Base-by-base conservation (phyloP, 1,284 basidiomycete species). In the Spongiforma sp. region DNA sequence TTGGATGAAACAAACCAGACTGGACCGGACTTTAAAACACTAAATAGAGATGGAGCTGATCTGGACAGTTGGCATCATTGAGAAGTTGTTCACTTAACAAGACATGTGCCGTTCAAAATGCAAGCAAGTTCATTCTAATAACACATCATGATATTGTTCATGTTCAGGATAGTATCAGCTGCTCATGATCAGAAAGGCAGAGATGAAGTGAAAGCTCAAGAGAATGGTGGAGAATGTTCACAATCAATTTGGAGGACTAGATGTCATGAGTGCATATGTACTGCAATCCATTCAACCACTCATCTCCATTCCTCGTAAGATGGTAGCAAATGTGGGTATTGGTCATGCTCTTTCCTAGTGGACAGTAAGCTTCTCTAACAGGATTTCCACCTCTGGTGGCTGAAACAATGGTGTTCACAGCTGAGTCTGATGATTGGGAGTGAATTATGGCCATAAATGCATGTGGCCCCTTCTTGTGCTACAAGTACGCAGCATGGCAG, bases 21-120 rank as follows among this genome's bases (percentile, higher is more conserved):
- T n/a, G n/a, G 96, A 99, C 75, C 87, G 91, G 8, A 81, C 84
- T 7, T 85, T 88, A n/a, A n/a, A n/a, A n/a, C n/a, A n/a, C n/a
- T n/a, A n/a, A 41, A 94, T 99, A 73, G 96, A 99, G 79, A 89
- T 93, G 72, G 86, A 90, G 60, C 81, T 99, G 66, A 89, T 99
- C 66, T 89, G 92, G 62, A 82, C 91, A 73, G 87, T 96, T 32
- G 85, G 89, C 57, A 80, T 84, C 30, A 82, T 94, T 55, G 88
- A 97, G 73, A 84, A 89, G 34, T 82, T 87, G 43, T 96, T 93
- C 74, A 86, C 93, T 41, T 91, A 97, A 68, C 96, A 99, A 77
- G 98, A 99, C 76, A 80, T 96, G 70, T 84, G 87, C 12, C 99
- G 98, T 77, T 79, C 82, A 26, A 95, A 93, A 71, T 99, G 98